A percentile compares a stretch with the other conserved stretches of the same genome.
These are phyloP conservation scores for Helicostylum pulchrum DNA, from an alignment of 192 early-diverging fungal species.

Conservation along the genomic window DNA sequence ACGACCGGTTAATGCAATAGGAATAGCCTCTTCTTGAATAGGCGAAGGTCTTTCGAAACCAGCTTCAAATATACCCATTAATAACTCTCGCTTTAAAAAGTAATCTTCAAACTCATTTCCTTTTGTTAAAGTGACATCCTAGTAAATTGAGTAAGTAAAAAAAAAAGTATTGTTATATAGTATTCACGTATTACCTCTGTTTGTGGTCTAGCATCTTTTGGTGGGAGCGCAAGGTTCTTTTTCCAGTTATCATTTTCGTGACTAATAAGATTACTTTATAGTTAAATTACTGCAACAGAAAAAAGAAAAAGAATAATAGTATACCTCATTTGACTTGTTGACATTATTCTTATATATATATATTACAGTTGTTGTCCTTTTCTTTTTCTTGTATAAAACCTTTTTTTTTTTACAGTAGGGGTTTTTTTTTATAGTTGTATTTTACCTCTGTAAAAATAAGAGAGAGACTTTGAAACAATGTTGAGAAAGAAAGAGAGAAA, in stretches of 20 bases:
- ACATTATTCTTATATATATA: no score
- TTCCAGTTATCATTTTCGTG: slow-evolving; percentile 76
- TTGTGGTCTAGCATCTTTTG: slow-evolving; percentile 86
- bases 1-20: slow-evolving; percentile 91
- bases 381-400: no score
- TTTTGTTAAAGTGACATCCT: slow-evolving; percentile 98
- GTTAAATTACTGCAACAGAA: no score
- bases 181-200: slow-evolving; percentile 60
- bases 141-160: not conserved
- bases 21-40: slow-evolving; percentile 98
- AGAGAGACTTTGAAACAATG: no score
- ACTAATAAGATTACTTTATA: slow-evolving; percentile 25
- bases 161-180: not conserved
- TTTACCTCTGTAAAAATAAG: no score
- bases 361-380: no score
- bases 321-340: no score
- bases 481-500: no score
- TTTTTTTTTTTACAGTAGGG: no score
- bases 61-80: slow-evolving; percentile 99
- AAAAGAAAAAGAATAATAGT: no score
- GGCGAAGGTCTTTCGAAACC: slow-evolving; percentile 97
- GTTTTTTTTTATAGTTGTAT: no score
- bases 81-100: slow-evolving; percentile 90
- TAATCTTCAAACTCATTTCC: slow-evolving; percentile 99
- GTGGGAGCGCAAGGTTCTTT: slow-evolving; percentile 69